Conservation (phyloP, 139 green algal species). For the Chlamydomonas urium region DNA sequence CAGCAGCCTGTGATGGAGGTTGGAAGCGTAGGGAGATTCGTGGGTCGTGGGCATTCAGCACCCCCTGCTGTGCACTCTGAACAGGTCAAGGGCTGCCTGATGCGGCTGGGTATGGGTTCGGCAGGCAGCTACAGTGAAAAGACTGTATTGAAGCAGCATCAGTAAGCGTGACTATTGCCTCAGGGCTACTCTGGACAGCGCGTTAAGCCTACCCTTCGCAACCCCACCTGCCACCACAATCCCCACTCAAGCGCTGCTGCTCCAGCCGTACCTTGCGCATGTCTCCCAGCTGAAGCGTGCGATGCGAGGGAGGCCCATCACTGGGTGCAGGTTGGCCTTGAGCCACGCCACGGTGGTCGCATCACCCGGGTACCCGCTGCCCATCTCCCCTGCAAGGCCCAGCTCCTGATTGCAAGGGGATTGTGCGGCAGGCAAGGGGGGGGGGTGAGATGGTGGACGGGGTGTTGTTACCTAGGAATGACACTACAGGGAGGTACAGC, state of each 20-base stretch:
- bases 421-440: neutral
- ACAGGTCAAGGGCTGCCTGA: too few relatives aligned
- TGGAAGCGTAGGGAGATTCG: too few relatives aligned
- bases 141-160: neutral
- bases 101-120: neutral
- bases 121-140: neutral
- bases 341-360: conserved; percentile 79
- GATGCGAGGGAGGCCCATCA: conserved; percentile 3
- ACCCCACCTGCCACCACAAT: neutral
- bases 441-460: neutral
- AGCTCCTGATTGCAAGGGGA: neutral
- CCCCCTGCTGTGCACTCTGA: too few relatives aligned
- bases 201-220: neutral
- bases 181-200: neutral
- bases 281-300: conserved; percentile 10
- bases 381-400: conserved; percentile 26
- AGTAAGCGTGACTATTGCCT: neutral
- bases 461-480: neutral
- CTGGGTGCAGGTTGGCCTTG: conserved; percentile 18
- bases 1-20: too few relatives aligned
- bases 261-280: neutral
- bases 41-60: too few relatives aligned
- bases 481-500: neutral
- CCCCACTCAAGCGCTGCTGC: too few relatives aligned
- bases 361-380: conserved; percentile 74